Base-by-base conservation (phyloP, 768 basidiomycete genomes). In the Trametes cubensis region DNA sequence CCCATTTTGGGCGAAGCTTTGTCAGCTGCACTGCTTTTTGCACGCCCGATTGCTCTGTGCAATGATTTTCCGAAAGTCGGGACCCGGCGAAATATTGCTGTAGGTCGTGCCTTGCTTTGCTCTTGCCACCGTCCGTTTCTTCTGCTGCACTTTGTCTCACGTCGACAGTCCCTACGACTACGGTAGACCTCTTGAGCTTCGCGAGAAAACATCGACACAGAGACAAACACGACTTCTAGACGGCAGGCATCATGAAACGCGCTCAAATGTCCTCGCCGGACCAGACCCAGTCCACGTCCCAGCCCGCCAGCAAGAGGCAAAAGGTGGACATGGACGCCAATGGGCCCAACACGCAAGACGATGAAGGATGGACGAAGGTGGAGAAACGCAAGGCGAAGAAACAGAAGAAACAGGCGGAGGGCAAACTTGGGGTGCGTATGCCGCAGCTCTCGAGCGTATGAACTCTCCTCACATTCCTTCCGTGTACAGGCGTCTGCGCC, bases 361-460 rank as follows among this genome's bases (percentile, higher is more conserved):
- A 71, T 6, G 75, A 69, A 6, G 81, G 75, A 50, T 90, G 88
- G 90, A 87, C 83, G 14, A 89, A 85, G 66, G 86, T 89, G 10
- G 87, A 90, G 66, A 85, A 82, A 70, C 80, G 87, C 61, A 91
- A 88, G 74, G 77, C 81, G 41, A 90, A 91, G 78, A 92, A 91
- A 69, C 74, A 72, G 60, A 81, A 78, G 64, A 90, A 87, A 34
- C 34, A 34, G 71, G 48, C 67, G 49, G 85, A 86, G 66, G 75
- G 77, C 46, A 87, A 84, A 71, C 70, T 78, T 42, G 83, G 86
- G 73, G 90, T 90, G 77, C 77, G 85, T 82, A 67, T 72, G 67
- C 30, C 23, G 66, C 39, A 34, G 55, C 46, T 34, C 40, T 30
- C 44, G 14, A n/a, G 18, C n/a, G 39, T 46, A 2, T 23, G 38